Percentiles rank a stretch among this genome's conserved stretches.
Conservation (phyloP, 148 eudicot species). For the Chenopodium berlandieri region DNA sequence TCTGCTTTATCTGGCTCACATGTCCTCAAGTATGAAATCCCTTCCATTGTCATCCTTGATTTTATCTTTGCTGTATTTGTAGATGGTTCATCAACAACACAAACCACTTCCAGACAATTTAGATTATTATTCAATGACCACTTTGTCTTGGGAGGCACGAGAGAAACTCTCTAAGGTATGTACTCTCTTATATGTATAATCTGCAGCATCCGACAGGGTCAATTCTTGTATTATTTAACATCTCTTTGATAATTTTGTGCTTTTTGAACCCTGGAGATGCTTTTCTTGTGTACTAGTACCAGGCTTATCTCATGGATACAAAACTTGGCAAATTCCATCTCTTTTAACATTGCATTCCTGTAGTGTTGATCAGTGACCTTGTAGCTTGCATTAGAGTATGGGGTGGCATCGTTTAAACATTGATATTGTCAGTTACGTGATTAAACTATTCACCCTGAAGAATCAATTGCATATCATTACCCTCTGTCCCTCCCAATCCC, state of each 20-base stretch:
- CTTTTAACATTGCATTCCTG: not conserved
- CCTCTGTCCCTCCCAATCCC: not conserved
- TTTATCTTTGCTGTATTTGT: constrained; percentile 20
- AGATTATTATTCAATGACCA: constrained; percentile 78
- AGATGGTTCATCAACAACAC: constrained; percentile 95
- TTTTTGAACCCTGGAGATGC: not conserved
- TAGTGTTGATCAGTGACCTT: not conserved
- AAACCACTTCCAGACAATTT: constrained; percentile 79
- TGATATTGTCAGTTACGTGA: not conserved
- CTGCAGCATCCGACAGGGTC: constrained; percentile 4
- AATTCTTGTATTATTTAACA: not conserved
- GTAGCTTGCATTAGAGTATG: constrained; percentile 2
- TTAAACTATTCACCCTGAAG: not conserved
- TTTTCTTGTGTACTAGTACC: not conserved
- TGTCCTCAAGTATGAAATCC: not conserved
- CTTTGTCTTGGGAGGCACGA: constrained; percentile 86
- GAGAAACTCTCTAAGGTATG: constrained; percentile 93
- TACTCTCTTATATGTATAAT: constrained; percentile 5
- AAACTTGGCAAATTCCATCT: not conserved
- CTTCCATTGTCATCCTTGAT: constrained; percentile 1
- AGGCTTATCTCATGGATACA: not conserved
- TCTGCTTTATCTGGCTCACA: constrained; percentile 6
- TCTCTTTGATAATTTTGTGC: not conserved
- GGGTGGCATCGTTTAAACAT: not conserved
- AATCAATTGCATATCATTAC: not conserved